Evolutionary conservation across 768 basidiomycete genomes (phyloP), one percentile per base, ranked within the genome.

Genomic region (Galerina sulciceps): DNA sequence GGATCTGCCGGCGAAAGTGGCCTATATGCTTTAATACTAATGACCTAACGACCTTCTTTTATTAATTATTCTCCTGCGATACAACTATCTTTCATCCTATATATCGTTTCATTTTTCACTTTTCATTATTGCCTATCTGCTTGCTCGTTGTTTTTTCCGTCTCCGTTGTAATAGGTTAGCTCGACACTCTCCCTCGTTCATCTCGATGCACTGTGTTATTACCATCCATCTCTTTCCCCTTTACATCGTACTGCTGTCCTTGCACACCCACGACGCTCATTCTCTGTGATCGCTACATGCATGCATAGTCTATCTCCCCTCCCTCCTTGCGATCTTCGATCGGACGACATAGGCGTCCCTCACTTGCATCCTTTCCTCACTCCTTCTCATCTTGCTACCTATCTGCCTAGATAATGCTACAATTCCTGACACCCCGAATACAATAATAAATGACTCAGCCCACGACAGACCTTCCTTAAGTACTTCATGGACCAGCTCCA

Each of bases 161-260:
- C 53, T 55, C 20, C 42, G 47, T 59, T 58, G 61, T 57, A 55
- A 46, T 57, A 55, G 58, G 58, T 38, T 53, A 23, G 60, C 60
- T 53, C 38, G 38, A 46, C 50, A 61, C 26, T 54, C 57, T 17
- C 34, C 37, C 45, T 38, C 35, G n/a, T 56, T n/a, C 45, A 36
- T 48, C 55, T 58, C 53, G 53, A 61, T 57, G 57, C 61, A 62
- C 48, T 61, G 59, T 63, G 59, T 60, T 59, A 57, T 53, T 58
- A 61, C 50, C 46, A 50, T 57, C 53, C 47, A 37, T 46, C 53
- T 58, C 49, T 42, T 50, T 60, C 36, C 52, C 26, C 49, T 22
- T 15, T 23, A 13, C 44, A 55, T 65, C 64, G 61, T 51, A 60
- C 53, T 65, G 64, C 58, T 65, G 61, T 62, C 64, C 34, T 61